A percentile compares a stretch with the other conserved stretches of the same genome.
Evolutionary conservation across 352 stramenopile species (phyloP).

Genomic region (Phytophthora cryptogea): DNA sequence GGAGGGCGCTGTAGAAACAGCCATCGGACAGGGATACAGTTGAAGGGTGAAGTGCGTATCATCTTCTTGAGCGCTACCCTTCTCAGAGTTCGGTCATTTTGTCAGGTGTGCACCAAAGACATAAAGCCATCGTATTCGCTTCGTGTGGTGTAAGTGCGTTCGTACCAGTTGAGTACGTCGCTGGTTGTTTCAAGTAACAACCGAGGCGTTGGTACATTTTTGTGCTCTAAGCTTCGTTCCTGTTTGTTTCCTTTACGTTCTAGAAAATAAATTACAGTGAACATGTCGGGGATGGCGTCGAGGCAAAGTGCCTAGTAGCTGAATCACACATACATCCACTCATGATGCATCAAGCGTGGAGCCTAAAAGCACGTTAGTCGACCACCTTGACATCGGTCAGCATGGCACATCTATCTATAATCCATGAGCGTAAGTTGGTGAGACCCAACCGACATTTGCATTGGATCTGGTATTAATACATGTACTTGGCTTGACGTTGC

Average conservation of each 20-base stretch:
- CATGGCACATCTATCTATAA: constrained; percentile 9
- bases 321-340: not conserved
- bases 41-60: not conserved
- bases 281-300: not conserved
- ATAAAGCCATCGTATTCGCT: not conserved
- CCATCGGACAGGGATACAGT: not conserved
- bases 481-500: constrained; percentile 10
- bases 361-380: constrained; percentile 1
- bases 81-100: not conserved
- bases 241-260: too few relatives aligned
- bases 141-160: not conserved
- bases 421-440: not conserved
- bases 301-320: not conserved
- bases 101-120: not conserved
- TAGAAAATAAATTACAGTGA: not conserved
- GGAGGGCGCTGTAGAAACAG: not conserved
- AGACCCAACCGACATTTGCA: constrained; percentile 2
- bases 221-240: too few relatives aligned
- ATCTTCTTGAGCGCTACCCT: not conserved
- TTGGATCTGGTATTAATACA: too few relatives aligned
- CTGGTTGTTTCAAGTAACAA: too few relatives aligned
- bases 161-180: not conserved
- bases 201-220: too few relatives aligned
- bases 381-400: not conserved
- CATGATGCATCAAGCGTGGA: not conserved